Conservation (phyloP, 768 basidiomycete genomes). For the Russula dissimulans region DNA sequence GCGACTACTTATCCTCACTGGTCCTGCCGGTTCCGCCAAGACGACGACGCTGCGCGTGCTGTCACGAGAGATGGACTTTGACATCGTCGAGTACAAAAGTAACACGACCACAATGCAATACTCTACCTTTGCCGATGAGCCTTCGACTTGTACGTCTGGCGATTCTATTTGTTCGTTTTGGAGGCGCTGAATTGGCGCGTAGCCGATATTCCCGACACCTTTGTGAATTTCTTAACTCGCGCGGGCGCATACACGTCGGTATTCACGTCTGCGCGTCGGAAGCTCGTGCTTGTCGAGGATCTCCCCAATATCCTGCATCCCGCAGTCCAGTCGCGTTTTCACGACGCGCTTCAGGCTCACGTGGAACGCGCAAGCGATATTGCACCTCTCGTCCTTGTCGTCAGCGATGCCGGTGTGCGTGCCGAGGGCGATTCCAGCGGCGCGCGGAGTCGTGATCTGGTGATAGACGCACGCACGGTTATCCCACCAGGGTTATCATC, state of each 20-base stretch:
- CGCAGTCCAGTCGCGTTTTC: conserved; percentile 61
- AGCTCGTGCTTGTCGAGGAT: conserved; percentile 74
- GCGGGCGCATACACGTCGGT: conserved; percentile 53
- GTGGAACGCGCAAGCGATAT: conserved; percentile 29
- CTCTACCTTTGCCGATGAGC: conserved; percentile 29
- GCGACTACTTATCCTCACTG: conserved; percentile 79
- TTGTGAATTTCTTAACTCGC: conserved; percentile 64
- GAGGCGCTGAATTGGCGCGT: background rate
- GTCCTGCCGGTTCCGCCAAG: conserved; percentile 86
- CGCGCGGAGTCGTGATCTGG: conserved; percentile 41
- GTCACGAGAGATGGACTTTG: conserved; percentile 61
- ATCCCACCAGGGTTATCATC: conserved; percentile 53
- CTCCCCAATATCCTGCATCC: conserved; percentile 83
- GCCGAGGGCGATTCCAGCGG: conserved; percentile 49
- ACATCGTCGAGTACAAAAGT: conserved; percentile 59
- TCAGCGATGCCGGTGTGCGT: conserved; percentile 75
- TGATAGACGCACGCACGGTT: conserved; percentile 59
- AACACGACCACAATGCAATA: conserved; percentile 51
- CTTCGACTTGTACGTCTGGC: background rate
- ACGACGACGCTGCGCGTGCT: conserved; percentile 77
- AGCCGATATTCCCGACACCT: conserved; percentile 39
- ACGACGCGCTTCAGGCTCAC: conserved; percentile 53
- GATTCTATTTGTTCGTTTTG: background rate
- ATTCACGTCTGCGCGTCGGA: conserved; percentile 28
- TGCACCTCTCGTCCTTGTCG: conserved; percentile 68